phyloP scores from a whole-genome alignment of 2,329 filamentous ascomycete genomes.

The Myotisia sp. region DNA sequence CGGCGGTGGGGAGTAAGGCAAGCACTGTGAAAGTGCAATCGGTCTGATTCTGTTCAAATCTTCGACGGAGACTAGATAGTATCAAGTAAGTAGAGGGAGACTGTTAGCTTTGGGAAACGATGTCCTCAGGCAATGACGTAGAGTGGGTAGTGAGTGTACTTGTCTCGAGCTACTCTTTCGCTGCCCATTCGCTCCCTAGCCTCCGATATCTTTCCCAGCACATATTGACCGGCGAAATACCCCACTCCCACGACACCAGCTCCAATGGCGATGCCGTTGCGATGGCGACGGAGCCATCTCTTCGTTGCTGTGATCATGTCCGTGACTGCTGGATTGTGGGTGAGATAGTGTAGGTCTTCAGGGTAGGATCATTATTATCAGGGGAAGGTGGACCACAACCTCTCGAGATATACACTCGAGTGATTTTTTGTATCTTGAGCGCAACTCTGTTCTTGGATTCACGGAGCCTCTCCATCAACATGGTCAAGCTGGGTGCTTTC shows the following conservation, averaged over 20 bases:
- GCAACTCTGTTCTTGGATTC: too few species aligned
- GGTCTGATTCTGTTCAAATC: constrained; percentile 97
- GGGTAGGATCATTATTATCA: too few species aligned
- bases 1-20: constrained; percentile 83
- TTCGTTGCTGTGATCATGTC: constrained; percentile 63
- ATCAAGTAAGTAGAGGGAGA: not conserved
- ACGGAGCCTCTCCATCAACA: too few species aligned
- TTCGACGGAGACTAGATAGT: constrained; percentile 60
- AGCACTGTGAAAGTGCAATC: constrained; percentile 97
- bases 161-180: constrained; percentile 90
- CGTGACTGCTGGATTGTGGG: too few species aligned
- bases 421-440: too few species aligned
- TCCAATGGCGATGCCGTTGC: constrained; percentile 76
- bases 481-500: too few species aligned
- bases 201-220: constrained; percentile 78
- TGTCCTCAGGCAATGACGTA: not conserved
- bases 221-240: constrained; percentile 87
- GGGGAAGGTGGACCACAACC: too few species aligned
- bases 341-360: too few species aligned
- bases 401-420: too few species aligned
- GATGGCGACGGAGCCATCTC: constrained; percentile 85
- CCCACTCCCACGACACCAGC: constrained; percentile 76
- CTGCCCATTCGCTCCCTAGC: constrained; percentile 92
- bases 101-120: constrained; percentile 2
- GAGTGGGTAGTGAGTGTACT: constrained; percentile 44